These are phyloP conservation scores for Linnemannia exigua DNA, from an alignment of 192 early-diverging fungal species.

Conservation along the genomic window DNA sequence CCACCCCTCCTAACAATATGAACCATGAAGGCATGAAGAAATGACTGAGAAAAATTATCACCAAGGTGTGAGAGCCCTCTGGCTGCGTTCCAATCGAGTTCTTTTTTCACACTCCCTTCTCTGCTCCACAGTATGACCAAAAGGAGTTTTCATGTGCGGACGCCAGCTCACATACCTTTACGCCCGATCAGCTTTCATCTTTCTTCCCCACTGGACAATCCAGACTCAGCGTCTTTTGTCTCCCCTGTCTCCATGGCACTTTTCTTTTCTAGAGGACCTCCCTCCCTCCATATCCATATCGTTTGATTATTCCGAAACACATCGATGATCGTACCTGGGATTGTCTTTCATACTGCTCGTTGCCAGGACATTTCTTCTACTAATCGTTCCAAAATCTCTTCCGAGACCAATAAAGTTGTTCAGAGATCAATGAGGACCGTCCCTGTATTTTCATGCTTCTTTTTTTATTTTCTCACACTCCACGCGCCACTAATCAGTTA, in stretches of 20 bases:
- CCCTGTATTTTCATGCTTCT: not conserved
- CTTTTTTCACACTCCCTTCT: not conserved
- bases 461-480: no score
- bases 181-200: not conserved
- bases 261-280: not conserved
- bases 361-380: not conserved
- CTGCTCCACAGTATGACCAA: not conserved
- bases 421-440: no score
- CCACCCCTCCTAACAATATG: no score
- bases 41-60: not conserved
- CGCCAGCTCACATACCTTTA: not conserved
- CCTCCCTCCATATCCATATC: not conserved
- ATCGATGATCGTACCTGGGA: not conserved
- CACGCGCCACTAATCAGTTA: not conserved
- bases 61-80: not conserved
- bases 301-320: not conserved
- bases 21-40: not conserved
- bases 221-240: not conserved
- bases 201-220: not conserved
- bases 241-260: not conserved
- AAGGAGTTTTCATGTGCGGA: not conserved
- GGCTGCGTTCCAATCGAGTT: not conserved
- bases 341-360: no score
- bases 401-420: no score
- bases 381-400: no score